Evolutionary conservation across 176 grass and related monocot genomes (phyloP), one percentile per base, ranked within the genome.

Genomic region (Ensete ventricosum): DNA sequence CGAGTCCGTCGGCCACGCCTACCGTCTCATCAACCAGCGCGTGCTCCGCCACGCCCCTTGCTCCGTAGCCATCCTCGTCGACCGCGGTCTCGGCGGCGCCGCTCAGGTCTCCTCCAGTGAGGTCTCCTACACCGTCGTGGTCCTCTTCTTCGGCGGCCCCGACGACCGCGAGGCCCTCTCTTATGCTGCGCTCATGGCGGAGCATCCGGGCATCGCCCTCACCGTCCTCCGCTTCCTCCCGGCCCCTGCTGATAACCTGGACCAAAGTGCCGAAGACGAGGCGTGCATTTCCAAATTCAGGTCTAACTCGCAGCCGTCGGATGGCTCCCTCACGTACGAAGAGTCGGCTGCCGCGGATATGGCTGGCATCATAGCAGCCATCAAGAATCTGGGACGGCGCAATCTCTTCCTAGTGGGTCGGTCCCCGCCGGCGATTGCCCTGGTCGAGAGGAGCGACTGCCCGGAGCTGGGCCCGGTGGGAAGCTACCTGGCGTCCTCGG

Each of bases 141-240:
- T 64, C 52, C 71, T 96, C 70, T 96, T 92, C 77, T 96, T 96
- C 53, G 89, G 92, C 2, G 92, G 92, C 0, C 11, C 89, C 1
- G 89, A 96, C 69, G 93, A 96, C 82, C 85, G 87, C 0, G 93
- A 96, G 65, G 93, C 89, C 11, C 85, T 96, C 14, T 82, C 89
- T 1, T 92, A 92, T 78, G 79, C 78, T 0, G 69, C 71, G n/a
- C 83, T 89, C 24, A 92, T 96, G 89, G 79, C 83, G 0, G 85
- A 96, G 76, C 93, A 96, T 12, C 89, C 83, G 0, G 89, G 87
- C 0, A 74, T 96, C 60, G 66, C 73, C 2, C 82, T 92, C 6
- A 90, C 75, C 9, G 68, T 96, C 23, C 70, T 71, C 0, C 83
- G 92, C 50, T 92, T 90, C 78, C 63, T 1, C 21, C 63, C 73